A percentile compares a stretch with the other conserved stretches of the same genome.
phyloP scores from a whole-genome alignment of 2,329 filamentous ascomycete genomes.

The Botrytis fabae region DNA sequence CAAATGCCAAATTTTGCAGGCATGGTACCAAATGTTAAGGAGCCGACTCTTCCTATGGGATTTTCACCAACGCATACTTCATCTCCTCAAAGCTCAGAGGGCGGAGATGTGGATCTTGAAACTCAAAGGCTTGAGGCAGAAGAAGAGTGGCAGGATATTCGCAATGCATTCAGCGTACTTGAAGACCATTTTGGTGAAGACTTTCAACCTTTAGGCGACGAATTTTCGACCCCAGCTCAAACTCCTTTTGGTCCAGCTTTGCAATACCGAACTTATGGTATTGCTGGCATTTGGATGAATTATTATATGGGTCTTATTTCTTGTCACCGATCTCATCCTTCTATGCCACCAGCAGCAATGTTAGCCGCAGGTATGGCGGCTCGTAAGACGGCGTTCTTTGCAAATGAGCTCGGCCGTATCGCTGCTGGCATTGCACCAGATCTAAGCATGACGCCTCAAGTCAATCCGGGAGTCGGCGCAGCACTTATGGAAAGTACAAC shows the following conservation, averaged over 20 bases:
- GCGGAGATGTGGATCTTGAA: conserved; percentile 36
- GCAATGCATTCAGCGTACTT: conserved; percentile 68
- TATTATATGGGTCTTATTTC: conserved; percentile 84
- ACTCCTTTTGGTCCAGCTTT: conserved; percentile 82
- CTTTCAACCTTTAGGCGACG: conserved; percentile 73
- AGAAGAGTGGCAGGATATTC: conserved; percentile 75
- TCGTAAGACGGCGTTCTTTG: conserved; percentile 66
- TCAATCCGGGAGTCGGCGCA: conserved; percentile 77
- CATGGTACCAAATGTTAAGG: conserved; percentile 37
- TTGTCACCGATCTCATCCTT: conserved; percentile 78
- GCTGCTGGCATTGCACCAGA: conserved; percentile 66
- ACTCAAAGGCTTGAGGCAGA: conserved; percentile 34
- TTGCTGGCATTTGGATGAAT: conserved; percentile 84
- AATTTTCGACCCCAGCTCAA: conserved; percentile 59
- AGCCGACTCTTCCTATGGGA: conserved; percentile 38
- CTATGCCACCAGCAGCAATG: conserved; percentile 86
- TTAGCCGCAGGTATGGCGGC: conserved; percentile 80
- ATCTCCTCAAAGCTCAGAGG: conserved; percentile 32
- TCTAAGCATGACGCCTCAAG: conserved; percentile 48
- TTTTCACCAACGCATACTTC: conserved; percentile 30
- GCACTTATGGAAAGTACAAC: conserved; percentile 82
- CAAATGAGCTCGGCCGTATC: conserved; percentile 77
- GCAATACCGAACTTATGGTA: conserved; percentile 82
- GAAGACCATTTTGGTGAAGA: conserved; percentile 66
- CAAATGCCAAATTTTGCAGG: conserved; percentile 37